A percentile compares a stretch with the other conserved stretches of the same genome.
Evolutionary conservation across 2,329 filamentous ascomycete genomes (phyloP).

Genomic region (Colletotrichum caudatum): DNA sequence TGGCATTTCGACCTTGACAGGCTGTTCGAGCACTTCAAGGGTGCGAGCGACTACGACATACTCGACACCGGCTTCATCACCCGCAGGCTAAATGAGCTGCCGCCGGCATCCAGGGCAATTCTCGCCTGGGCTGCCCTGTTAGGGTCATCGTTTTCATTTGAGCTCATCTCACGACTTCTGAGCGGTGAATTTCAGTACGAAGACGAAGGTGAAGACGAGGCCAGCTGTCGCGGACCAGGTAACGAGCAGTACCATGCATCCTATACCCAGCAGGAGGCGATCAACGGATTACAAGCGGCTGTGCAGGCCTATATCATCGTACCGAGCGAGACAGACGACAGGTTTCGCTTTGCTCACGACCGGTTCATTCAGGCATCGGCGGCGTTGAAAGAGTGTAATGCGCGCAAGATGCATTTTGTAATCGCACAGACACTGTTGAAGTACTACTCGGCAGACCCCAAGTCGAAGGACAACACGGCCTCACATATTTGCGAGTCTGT

Average conservation of each 20-base stretch:
- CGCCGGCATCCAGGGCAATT: constrained; percentile 78
- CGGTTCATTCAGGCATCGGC: constrained; percentile 83
- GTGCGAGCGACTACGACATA: constrained; percentile 81
- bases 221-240: constrained; percentile 48
- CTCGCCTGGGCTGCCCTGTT: constrained; percentile 88
- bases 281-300: constrained; percentile 84
- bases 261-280: constrained; percentile 74
- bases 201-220: constrained; percentile 58
- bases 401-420: constrained; percentile 88
- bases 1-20: constrained; percentile 91
- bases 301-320: constrained; percentile 75
- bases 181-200: constrained; percentile 78
- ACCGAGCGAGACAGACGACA: constrained; percentile 84
- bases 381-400: constrained; percentile 75
- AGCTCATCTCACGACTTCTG: constrained; percentile 80
- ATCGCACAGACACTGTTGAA: constrained; percentile 86
- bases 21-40: constrained; percentile 86
- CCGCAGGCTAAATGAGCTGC: constrained; percentile 80
- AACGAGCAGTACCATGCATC: constrained; percentile 52
- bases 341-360: constrained; percentile 90
- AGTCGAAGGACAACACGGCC: constrained; percentile 78
- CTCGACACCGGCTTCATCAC: constrained; percentile 87
- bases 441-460: constrained; percentile 70
- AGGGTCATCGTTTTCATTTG: constrained; percentile 86
- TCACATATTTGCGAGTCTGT: constrained; percentile 84